Conservation (phyloP, 2,329 filamentous ascomycete species). For the Diaporthe eres region DNA sequence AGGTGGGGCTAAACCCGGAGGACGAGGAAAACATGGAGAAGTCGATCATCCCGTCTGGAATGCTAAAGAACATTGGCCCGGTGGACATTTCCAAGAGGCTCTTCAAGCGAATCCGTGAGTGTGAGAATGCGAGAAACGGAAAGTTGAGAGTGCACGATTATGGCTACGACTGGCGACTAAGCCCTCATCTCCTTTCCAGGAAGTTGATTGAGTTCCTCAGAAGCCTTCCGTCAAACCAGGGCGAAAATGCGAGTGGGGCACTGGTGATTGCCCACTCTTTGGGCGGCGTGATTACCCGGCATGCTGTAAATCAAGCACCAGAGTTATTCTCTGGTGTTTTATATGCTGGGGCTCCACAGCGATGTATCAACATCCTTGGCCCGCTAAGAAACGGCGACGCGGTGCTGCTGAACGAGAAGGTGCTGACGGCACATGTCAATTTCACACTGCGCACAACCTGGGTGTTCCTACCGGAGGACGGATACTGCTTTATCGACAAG, state of each 20-base stretch:
- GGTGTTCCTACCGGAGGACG: conserved; percentile 86
- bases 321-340: conserved; percentile 89
- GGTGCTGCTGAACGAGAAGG: conserved; percentile 88
- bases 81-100: conserved; percentile 90
- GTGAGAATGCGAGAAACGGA: conserved; percentile 79
- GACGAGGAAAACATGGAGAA: conserved; percentile 89
- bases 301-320: conserved; percentile 87
- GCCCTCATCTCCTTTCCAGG: conserved; percentile 80
- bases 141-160: conserved; percentile 88
- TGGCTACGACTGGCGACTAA: conserved; percentile 94
- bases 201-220: conserved; percentile 82
- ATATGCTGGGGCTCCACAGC: conserved; percentile 87
- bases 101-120: conserved; percentile 82
- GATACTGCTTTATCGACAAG: conserved; percentile 89
- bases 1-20: conserved; percentile 84
- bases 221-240: conserved; percentile 79
- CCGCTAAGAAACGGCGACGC: conserved; percentile 93
- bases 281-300: conserved; percentile 88
- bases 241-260: conserved; percentile 73
- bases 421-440: conserved; percentile 93
- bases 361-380: conserved; percentile 92
- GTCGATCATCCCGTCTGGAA: conserved; percentile 86
- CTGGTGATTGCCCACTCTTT: conserved; percentile 89
- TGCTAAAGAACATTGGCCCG: conserved; percentile 92
- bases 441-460: conserved; percentile 92